Conservation (phyloP, 2,329 filamentous ascomycete species). For the Endoconidiophora laricicola region DNA sequence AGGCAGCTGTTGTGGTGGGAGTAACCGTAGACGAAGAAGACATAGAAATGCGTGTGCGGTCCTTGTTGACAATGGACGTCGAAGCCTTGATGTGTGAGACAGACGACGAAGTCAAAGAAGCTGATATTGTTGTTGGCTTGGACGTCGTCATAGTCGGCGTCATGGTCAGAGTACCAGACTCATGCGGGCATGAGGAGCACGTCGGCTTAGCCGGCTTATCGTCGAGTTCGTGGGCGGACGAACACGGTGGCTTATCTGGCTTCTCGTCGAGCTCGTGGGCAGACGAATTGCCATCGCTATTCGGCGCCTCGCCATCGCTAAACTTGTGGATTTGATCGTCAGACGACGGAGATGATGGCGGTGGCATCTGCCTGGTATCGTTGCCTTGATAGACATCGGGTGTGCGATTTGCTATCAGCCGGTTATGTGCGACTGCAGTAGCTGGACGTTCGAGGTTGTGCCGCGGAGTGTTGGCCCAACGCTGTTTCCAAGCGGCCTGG, state of each 20-base stretch:
- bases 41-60: not conserved
- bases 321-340: not conserved
- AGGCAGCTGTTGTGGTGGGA: not conserved
- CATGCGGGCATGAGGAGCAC: not conserved
- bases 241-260: not conserved
- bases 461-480: constrained; percentile 7
- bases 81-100: not conserved
- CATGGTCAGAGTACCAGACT: not conserved
- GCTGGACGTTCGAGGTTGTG: constrained; percentile 7
- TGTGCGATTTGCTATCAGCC: not conserved
- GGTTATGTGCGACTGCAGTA: constrained; percentile 2
- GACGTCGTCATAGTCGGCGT: not conserved
- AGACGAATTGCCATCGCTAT: not conserved
- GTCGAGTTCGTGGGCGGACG: not conserved
- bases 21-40: not conserved
- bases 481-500: constrained; percentile 7
- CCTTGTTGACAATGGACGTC: not conserved
- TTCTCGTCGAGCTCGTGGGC: not conserved
- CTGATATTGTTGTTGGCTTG: not conserved
- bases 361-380: not conserved
- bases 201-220: not conserved
- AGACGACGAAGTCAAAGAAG: not conserved
- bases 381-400: not conserved
- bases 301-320: not conserved
- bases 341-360: not conserved